A percentile compares a stretch with the other conserved stretches of the same genome.
phyloP scores from a whole-genome alignment of 352 stramenopile species.

The Phytophthora tentaculata region DNA sequence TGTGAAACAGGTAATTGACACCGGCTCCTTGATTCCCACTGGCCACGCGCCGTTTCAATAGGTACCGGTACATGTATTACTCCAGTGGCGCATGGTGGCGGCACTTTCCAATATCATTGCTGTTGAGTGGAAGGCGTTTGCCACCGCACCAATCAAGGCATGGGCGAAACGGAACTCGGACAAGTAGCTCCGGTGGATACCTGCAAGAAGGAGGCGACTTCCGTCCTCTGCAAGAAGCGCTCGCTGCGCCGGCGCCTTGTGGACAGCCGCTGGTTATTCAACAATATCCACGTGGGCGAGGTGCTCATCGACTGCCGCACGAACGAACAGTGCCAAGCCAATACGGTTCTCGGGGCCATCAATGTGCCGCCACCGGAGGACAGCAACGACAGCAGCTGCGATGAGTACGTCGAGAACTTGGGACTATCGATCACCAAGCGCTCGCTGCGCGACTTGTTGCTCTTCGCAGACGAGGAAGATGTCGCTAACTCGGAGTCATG shows the following conservation, averaged over 20 bases:
- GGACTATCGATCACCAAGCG: conserved; percentile 42
- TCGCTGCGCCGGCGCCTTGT: conserved; percentile 35
- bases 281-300: conserved; percentile 72
- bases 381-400: conserved; percentile 16
- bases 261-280: conserved; percentile 73
- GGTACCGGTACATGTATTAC: too few species aligned
- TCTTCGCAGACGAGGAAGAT: conserved; percentile 50
- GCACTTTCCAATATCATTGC: conserved; percentile 14
- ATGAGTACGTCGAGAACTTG: conserved; percentile 26
- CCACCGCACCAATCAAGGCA: neutral
- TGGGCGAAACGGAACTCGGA: conserved; percentile 22
- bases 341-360: conserved; percentile 60
- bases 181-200: conserved; percentile 16
- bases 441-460: conserved; percentile 56
- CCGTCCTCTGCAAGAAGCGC: conserved; percentile 18
- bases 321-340: conserved; percentile 31
- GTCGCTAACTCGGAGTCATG: conserved; percentile 33
- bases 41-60: conserved; percentile 1
- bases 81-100: conserved; percentile 1
- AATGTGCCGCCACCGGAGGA: conserved; percentile 55
- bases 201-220: neutral
- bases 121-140: conserved; percentile 6
- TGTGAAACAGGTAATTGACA: conserved; percentile 4
- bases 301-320: conserved; percentile 65
- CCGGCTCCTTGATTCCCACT: conserved; percentile 9